phyloP scores from a whole-genome alignment of 306 rosid species.

The Hylodesmum podocarpum region DNA sequence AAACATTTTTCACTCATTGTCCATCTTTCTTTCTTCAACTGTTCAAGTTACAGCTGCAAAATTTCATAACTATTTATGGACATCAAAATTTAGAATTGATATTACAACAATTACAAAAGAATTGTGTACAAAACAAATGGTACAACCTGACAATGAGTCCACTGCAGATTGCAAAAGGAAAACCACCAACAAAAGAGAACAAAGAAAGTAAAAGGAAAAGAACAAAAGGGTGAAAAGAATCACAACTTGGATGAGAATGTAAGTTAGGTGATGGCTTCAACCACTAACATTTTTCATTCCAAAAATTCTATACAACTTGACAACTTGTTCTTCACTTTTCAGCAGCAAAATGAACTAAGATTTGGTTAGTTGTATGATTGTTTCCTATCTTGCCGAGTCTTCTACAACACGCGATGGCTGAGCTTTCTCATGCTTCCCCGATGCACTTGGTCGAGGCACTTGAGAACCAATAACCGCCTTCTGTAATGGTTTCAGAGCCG shows the following conservation, averaged over 20 bases:
- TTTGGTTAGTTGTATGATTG: slow-evolving; percentile 42
- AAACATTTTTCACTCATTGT: neutral
- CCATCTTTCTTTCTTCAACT: slow-evolving; percentile 1
- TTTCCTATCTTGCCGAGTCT: slow-evolving; percentile 40
- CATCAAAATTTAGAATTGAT: slow-evolving; percentile 43
- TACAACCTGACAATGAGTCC: slow-evolving; percentile 52
- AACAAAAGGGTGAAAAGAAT: slow-evolving; percentile 39
- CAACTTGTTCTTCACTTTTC: slow-evolving; percentile 40
- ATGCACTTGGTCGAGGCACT: slow-evolving; percentile 45
- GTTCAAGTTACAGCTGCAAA: slow-evolving; percentile 24
- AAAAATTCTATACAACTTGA: slow-evolving; percentile 53
- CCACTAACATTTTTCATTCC: slow-evolving; percentile 34
- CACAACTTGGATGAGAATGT: slow-evolving; percentile 43
- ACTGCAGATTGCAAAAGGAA: slow-evolving; percentile 34
- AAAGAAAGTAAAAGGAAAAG: slow-evolving; percentile 18
- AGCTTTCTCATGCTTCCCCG: slow-evolving; percentile 33
- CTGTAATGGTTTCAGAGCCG: slow-evolving; percentile 83
- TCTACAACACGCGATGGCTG: slow-evolving; percentile 44
- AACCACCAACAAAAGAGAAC: neutral
- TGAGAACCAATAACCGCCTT: slow-evolving; percentile 63
- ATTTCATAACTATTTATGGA: slow-evolving; percentile 30
- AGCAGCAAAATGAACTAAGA: slow-evolving; percentile 42
- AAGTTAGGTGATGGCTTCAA: slow-evolving; percentile 50
- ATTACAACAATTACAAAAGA: slow-evolving; percentile 50
- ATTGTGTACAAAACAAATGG: slow-evolving; percentile 55